These are phyloP conservation scores for Murraya koenigii DNA, from an alignment of 345 rosid species.

Conservation along the genomic window DNA sequence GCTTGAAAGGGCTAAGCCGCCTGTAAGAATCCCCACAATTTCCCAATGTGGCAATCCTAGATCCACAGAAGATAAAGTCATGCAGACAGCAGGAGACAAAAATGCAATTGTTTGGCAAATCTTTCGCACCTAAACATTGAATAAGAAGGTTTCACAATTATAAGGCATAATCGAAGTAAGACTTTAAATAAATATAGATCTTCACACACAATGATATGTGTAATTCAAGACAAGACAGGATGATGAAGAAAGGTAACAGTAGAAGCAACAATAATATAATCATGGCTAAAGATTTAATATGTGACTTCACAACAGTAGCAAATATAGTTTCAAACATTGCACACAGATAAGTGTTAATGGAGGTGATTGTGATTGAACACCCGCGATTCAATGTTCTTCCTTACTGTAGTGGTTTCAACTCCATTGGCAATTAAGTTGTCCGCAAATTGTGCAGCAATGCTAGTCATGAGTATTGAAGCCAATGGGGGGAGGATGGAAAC, in stretches of 20 bases:
- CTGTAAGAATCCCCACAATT: slow-evolving; percentile 77
- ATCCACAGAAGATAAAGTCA: slow-evolving; percentile 80
- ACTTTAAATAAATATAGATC: not conserved
- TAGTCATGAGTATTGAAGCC: slow-evolving; percentile 79
- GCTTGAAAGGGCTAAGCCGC: slow-evolving; percentile 89
- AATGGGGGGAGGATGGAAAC: slow-evolving; percentile 97
- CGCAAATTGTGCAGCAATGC: slow-evolving; percentile 76
- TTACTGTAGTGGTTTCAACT: slow-evolving; percentile 80
- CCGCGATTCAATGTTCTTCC: not conserved
- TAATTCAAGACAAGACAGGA: not conserved
- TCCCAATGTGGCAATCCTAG: slow-evolving; percentile 95
- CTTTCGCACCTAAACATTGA: slow-evolving; percentile 70
- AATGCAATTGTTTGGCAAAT: slow-evolving; percentile 88
- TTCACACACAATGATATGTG: not conserved
- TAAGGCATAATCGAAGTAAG: not conserved
- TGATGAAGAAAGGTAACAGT: too few relatives aligned
- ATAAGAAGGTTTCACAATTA: slow-evolving; percentile 11
- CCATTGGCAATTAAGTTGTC: slow-evolving; percentile 81
- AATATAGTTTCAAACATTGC: not conserved
- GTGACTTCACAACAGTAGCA: not conserved
- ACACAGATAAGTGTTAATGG: not conserved
- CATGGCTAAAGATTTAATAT: not conserved
- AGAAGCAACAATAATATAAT: not conserved
- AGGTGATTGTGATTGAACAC: not conserved
- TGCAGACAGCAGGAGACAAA: slow-evolving; percentile 87